Conservation (phyloP, 2,329 filamentous ascomycete genomes). For the Xylaria multiplex region DNA sequence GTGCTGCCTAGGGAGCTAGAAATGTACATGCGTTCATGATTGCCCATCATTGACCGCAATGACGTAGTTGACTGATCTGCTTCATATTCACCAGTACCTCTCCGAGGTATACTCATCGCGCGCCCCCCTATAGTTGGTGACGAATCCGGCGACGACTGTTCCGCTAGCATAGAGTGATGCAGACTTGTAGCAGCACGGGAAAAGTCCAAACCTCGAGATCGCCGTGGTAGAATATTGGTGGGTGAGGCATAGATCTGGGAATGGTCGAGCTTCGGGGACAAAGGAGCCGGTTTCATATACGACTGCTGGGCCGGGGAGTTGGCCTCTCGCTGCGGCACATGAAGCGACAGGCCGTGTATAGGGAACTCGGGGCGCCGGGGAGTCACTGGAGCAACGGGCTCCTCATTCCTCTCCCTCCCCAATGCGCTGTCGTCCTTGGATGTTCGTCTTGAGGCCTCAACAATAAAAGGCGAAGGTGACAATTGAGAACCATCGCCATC, state of each 20-base stretch:
- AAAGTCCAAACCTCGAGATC: slow-evolving; percentile 91
- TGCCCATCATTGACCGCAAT: slow-evolving; percentile 76
- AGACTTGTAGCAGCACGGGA: slow-evolving; percentile 92
- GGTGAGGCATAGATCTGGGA: slow-evolving; percentile 88
- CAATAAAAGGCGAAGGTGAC: slow-evolving; percentile 67
- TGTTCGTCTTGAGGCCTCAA: slow-evolving; percentile 63
- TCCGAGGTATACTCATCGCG: slow-evolving; percentile 70
- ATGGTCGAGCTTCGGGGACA: slow-evolving; percentile 87
- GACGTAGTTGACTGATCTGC: slow-evolving; percentile 74
- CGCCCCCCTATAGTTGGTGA: slow-evolving; percentile 82
- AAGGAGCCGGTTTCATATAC: slow-evolving; percentile 69
- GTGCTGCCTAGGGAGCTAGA: slow-evolving; percentile 86
- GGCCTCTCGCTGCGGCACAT: slow-evolving; percentile 69
- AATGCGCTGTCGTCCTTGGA: slow-evolving; percentile 75
- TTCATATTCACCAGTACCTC: slow-evolving; percentile 60
- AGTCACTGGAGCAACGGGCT: slow-evolving; percentile 66
- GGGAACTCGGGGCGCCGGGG: slow-evolving; percentile 75
- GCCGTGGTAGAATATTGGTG: slow-evolving; percentile 85
- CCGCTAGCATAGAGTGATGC: slow-evolving; percentile 93
- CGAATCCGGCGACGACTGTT: slow-evolving; percentile 87
- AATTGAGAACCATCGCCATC: slow-evolving; percentile 69
- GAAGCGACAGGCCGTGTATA: slow-evolving; percentile 72
- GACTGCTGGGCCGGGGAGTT: slow-evolving; percentile 47
- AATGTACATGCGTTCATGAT: slow-evolving; percentile 74
- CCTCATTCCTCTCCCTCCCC: slow-evolving; percentile 47